Percentiles rank a stretch among this genome's conserved stretches.
Evolutionary conservation across 352 stramenopile genomes (phyloP).

Genomic region (Globisporangium apiculatum): DNA sequence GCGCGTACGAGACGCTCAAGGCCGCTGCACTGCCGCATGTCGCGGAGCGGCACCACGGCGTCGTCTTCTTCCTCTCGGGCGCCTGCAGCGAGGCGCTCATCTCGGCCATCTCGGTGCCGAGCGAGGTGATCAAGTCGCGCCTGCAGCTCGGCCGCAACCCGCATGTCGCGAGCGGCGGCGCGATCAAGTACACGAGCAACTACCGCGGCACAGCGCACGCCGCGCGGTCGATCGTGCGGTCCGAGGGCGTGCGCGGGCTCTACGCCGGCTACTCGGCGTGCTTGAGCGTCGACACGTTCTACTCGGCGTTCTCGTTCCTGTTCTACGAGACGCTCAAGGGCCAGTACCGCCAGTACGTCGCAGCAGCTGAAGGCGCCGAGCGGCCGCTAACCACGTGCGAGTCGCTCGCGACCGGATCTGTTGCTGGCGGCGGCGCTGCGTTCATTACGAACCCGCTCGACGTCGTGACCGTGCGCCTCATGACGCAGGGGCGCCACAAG

Average conservation of each 20-base stretch:
- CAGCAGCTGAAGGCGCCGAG: conserved; percentile 19
- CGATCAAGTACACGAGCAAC: conserved; percentile 64
- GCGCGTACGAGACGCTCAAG: conserved; percentile 76
- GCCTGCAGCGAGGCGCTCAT: conserved; percentile 61
- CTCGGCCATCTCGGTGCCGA: conserved; percentile 63
- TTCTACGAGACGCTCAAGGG: conserved; percentile 74
- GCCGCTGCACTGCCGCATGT: conserved; percentile 29
- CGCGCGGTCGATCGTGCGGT: conserved; percentile 46
- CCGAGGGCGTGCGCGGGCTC: conserved; percentile 54
- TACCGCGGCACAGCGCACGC: conserved; percentile 61
- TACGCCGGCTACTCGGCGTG: conserved; percentile 74
- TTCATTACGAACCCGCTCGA: conserved; percentile 81
- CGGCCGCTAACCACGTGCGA: conserved; percentile 39
- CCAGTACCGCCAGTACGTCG: conserved; percentile 34
- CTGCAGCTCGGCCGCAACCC: conserved; percentile 75
- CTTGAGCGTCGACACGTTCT: conserved; percentile 74
- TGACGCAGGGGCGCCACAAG: conserved; percentile 72
- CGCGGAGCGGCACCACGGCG: conserved; percentile 32
- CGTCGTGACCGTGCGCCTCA: conserved; percentile 72
- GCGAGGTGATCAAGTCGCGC: conserved; percentile 76
- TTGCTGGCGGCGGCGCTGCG: conserved; percentile 52
- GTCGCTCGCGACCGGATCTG: conserved; percentile 45
- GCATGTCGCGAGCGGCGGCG: conserved; percentile 51
- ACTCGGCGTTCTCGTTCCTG: conserved; percentile 79
- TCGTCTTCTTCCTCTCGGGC: conserved; percentile 68